These are phyloP conservation scores for Cinnamomum micranthum DNA, from an alignment of 164 flowering plant genomes.

Conservation along the genomic window DNA sequence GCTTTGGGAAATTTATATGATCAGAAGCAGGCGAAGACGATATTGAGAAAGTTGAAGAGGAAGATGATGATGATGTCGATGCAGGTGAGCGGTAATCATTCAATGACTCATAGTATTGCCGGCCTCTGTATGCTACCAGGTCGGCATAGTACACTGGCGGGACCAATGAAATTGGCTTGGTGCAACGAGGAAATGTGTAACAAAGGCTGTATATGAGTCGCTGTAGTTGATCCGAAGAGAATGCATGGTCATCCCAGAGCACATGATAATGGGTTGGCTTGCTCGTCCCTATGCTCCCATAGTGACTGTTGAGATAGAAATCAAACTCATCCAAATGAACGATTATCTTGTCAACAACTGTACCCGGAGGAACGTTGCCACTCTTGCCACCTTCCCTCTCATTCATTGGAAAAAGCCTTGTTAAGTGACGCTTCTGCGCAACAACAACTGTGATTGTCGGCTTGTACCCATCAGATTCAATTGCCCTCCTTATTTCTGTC, in stretches of 20 bases:
- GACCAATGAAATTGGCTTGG: constrained; percentile 73
- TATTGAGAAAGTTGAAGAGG: constrained; percentile 1
- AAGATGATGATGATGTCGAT: constrained; percentile 22
- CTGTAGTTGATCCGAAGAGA: constrained; percentile 61
- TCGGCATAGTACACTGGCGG: constrained; percentile 87
- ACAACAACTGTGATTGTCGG: constrained; percentile 67
- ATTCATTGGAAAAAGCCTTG: constrained; percentile 51
- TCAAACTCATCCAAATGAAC: constrained; percentile 66
- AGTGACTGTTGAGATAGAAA: constrained; percentile 73
- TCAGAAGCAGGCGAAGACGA: background rate
- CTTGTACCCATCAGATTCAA: constrained; percentile 27
- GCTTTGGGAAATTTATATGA: background rate
- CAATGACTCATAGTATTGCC: constrained; percentile 51
- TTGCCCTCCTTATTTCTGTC: constrained; percentile 19
- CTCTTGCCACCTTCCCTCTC: constrained; percentile 23
- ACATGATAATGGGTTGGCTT: constrained; percentile 77
- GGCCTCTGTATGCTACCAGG: constrained; percentile 66
- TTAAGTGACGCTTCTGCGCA: constrained; percentile 72
- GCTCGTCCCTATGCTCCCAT: constrained; percentile 75
- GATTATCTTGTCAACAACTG: constrained; percentile 61
- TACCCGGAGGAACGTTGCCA: constrained; percentile 66
- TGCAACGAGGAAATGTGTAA: constrained; percentile 79
- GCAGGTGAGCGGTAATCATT: constrained; percentile 20
- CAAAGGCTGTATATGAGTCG: constrained; percentile 66
- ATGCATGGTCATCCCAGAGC: constrained; percentile 59